phyloP scores from a whole-genome alignment of 306 rosid species.

The Vicia villosa region DNA sequence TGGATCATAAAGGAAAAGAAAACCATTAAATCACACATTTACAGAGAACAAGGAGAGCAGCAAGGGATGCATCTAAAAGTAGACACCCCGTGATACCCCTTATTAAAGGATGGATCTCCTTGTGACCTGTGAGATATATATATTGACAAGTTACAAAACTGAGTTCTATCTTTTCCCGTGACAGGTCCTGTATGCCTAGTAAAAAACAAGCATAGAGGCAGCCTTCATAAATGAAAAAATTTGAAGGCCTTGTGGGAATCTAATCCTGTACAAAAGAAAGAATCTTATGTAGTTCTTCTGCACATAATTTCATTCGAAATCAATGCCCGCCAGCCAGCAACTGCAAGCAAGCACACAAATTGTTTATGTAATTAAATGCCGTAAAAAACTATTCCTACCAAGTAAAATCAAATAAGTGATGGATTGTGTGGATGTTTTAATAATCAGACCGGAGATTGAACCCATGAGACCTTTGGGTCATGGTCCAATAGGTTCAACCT shows the following conservation, averaged over 20 bases:
- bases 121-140: slow-evolving; percentile 41
- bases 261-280: slow-evolving; percentile 66
- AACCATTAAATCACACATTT: slow-evolving; percentile 36
- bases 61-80: slow-evolving; percentile 63
- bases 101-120: slow-evolving; percentile 37
- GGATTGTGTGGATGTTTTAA: not conserved
- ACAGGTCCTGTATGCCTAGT: slow-evolving; percentile 49
- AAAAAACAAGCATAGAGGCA: slow-evolving; percentile 53
- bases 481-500: not conserved
- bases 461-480: not conserved
- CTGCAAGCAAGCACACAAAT: slow-evolving; percentile 49
- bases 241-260: slow-evolving; percentile 53
- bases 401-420: not conserved
- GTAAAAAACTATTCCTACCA: not conserved
- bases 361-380: slow-evolving; percentile 13
- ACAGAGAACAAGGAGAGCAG: slow-evolving; percentile 51
- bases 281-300: slow-evolving; percentile 57
- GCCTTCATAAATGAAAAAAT: slow-evolving; percentile 60
- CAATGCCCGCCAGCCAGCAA: slow-evolving; percentile 46
- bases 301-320: slow-evolving; percentile 41
- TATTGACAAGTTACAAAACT: slow-evolving; percentile 46
- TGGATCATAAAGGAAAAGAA: slow-evolving; percentile 2
- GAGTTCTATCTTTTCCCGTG: slow-evolving; percentile 42
- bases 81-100: slow-evolving; percentile 53
- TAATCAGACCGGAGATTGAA: not conserved